These are phyloP conservation scores for Hansenula sp. DNA, from an alignment of 1,139 yeast genomes.

Conservation along the genomic window DNA sequence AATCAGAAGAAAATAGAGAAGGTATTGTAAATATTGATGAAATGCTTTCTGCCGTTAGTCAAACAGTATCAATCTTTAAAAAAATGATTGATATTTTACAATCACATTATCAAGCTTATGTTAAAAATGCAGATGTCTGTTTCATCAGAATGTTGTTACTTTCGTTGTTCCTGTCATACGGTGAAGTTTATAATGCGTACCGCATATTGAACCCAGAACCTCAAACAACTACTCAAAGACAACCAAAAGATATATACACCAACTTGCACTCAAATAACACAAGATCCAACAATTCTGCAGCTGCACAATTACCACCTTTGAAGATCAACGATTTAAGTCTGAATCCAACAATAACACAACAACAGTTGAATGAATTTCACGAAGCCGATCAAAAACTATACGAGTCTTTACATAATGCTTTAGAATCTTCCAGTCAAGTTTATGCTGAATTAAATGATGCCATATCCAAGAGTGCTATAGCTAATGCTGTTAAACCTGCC, in stretches of 20 bases:
- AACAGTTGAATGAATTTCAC: constrained; percentile 29
- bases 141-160: constrained; percentile 70
- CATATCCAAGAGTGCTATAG: constrained; percentile 66
- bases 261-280: constrained; percentile 7
- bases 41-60: constrained; percentile 30
- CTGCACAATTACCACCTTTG: constrained; percentile 15
- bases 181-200: constrained; percentile 75
- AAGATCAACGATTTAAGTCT: constrained; percentile 17
- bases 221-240: constrained; percentile 6
- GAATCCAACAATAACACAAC: constrained; percentile 23
- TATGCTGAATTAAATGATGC: constrained; percentile 76
- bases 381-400: constrained; percentile 76
- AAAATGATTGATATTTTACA: constrained; percentile 45
- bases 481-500: constrained; percentile 33
- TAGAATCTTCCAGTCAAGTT: constrained; percentile 74
- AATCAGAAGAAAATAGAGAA: constrained; percentile 40
- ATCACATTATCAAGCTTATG: constrained; percentile 43
- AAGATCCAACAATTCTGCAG: constrained; percentile 6
- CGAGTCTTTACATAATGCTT: constrained; percentile 68
- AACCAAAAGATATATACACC: constrained; percentile 11
- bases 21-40: constrained; percentile 24
- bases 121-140: constrained; percentile 58
- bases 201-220: constrained; percentile 41
- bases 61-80: constrained; percentile 41
- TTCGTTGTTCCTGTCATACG: constrained; percentile 66